Base-by-base conservation (phyloP, 345 rosid species). In the Syzygium aromaticum region DNA sequence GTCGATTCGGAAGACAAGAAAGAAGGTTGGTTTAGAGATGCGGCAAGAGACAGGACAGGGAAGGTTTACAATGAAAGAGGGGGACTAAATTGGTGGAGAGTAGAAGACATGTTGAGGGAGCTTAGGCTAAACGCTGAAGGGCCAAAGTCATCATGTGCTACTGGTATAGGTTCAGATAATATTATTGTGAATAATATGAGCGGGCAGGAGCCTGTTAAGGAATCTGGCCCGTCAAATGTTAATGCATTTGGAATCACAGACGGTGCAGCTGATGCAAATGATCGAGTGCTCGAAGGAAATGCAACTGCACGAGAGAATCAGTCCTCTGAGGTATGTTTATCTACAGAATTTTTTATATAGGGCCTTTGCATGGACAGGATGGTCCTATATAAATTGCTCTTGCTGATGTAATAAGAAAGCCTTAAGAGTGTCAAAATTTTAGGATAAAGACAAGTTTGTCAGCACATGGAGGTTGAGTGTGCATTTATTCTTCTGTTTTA, bases 81-180 rank as follows among this genome's bases (percentile, higher is more conserved):
- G 40, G 92, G 92, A 90, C 90, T 88, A 88, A 91, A 90, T 91
- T 87, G 89, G 88, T 90, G 86, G 85, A 92, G 91, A 85, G 93
- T 91, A 33, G 92, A 38, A 73, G 80, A 73, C 49, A 73, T 73
- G 49, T 73, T 33, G 92, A 91, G 90, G 85, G 52, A 54, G 52
- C 94, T 92, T 64, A 91, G 88, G 84, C 85, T 90, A 91, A 89
- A 89, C 84, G 30, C 89, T 78, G 91, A 90, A 83, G 87, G 64
- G 51, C 88, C 90, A 51, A 92, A 77, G 85, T 89, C 88, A 51
- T 88, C 88, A 57, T 84, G 86, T 51, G 67, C 90, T 51, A 51
- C 28, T 63, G 83, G 87, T 11, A 88, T 85, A n/a, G 89, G 84
- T 77, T 86, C 63, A 28, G 43, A 54, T 89, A 73, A 33, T 33